Base-by-base conservation (phyloP, 805 yeast species). In the Schwanniomyces pseudopolymorphus region DNA sequence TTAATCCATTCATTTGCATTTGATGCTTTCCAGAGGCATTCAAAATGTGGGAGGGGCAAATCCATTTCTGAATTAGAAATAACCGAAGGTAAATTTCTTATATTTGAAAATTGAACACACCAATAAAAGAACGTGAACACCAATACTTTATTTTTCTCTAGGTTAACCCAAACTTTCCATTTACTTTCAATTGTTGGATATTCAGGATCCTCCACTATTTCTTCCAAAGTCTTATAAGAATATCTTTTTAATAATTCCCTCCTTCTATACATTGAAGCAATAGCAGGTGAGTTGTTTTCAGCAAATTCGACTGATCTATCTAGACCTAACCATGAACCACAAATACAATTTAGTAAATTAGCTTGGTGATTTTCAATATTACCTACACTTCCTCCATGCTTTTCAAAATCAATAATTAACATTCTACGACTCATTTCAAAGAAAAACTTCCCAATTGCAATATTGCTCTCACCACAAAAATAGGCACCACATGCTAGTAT, bases 311-410 rank as follows among this genome's bases (percentile, higher is more conserved):
- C 10, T 14, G 13, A 11, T 22, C 17, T 39, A 39, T 39, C 41
- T 19, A 39, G 13, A 4, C 41, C 41, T 14, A 24, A 39, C 41
- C 41, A 39, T 4, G 41, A 39, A 5, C 41, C 41, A 24, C 33
- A 24, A 14, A 39, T 39, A 22, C 24, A 39, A 39, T 39, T 39
- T 39, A 39, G 10, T 13, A 39, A 26, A 17, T 21, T 39, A n/a
- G 41, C 41, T 39, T 39, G 41, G 13, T 39, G 41, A 22, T 19
- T 20, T 4, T 39, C 41, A 22, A 39, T 24, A 16, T 39, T n/a
- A 13, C n/a, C 21, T 4, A 13, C 24, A n/a, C 22, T 22, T n/a
- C 16, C 5, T 22, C 22, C 24, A 22, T 24, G 21, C 13, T 24
- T 24, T 24, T 39, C 41, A 39, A 11, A 10, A 5, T 22, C 17